Evolutionary conservation across 2,329 filamentous ascomycete species (phyloP).

Genomic region (Lizonia empirigonia): DNA sequence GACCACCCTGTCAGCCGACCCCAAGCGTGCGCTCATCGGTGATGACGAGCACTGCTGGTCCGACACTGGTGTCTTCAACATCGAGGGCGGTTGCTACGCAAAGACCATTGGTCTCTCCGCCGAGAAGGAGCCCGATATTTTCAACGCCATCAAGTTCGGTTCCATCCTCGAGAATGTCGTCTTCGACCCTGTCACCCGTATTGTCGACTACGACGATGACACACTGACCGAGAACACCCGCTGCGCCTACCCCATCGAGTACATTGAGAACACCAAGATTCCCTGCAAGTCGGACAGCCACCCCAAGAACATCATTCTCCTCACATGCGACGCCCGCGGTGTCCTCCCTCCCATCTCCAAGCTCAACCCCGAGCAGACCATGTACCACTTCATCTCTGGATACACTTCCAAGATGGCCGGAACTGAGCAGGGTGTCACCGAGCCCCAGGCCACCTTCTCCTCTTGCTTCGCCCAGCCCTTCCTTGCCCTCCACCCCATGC

Average conservation of each 20-base stretch:
- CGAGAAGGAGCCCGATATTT: slow-evolving; percentile 99
- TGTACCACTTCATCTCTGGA: slow-evolving; percentile 99
- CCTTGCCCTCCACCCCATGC: slow-evolving; percentile 98
- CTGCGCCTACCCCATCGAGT: slow-evolving; percentile 98
- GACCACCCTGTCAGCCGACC: slow-evolving; percentile 96
- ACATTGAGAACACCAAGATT: slow-evolving; percentile 98
- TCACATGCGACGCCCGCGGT: slow-evolving; percentile 97
- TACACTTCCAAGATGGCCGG: slow-evolving; percentile 99
- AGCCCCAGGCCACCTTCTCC: slow-evolving; percentile 98
- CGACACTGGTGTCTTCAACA: slow-evolving; percentile 97
- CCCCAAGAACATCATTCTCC: slow-evolving; percentile 95
- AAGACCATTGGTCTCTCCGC: slow-evolving; percentile 97
- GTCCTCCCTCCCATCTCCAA: slow-evolving; percentile 98
- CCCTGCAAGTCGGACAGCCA: slow-evolving; percentile 87
- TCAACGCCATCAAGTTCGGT: slow-evolving; percentile 92
- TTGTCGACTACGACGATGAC: slow-evolving; percentile 93
- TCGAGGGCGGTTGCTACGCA: slow-evolving; percentile 98
- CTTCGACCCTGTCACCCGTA: slow-evolving; percentile 86
- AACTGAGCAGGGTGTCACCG: slow-evolving; percentile 94
- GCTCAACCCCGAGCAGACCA: slow-evolving; percentile 90
- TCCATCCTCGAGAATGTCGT: slow-evolving; percentile 99
- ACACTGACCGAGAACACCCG: slow-evolving; percentile 98
- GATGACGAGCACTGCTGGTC: slow-evolving; percentile 99
- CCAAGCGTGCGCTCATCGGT: slow-evolving; percentile 93
- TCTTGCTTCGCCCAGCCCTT: slow-evolving; percentile 99